phyloP scores from a whole-genome alignment of 176 grass and related monocot genomes.

The Guadua angustifolia region DNA sequence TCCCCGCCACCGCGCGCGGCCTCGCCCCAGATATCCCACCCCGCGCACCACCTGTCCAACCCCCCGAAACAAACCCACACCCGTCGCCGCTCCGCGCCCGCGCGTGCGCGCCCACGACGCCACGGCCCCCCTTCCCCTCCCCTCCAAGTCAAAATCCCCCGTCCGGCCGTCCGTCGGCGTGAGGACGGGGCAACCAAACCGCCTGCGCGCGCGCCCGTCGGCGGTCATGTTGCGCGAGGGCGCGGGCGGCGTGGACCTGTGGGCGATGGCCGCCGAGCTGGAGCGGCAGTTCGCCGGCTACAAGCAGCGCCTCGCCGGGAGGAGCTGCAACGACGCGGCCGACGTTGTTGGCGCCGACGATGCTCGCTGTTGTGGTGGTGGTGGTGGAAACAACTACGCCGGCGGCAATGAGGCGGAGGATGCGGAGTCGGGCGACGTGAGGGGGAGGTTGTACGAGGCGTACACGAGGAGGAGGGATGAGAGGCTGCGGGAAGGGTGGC shows the following conservation, averaged over 20 bases:
- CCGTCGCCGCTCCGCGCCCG: neutral
- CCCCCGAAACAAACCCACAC: neutral
- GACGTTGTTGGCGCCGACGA: neutral
- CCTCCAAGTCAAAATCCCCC: slow-evolving; percentile 5
- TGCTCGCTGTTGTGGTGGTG: neutral
- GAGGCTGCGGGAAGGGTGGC: slow-evolving; percentile 58
- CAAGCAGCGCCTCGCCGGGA: slow-evolving; percentile 55
- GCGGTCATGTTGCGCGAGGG: slow-evolving; percentile 31
- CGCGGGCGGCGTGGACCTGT: slow-evolving; percentile 44
- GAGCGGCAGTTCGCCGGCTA: slow-evolving; percentile 73
- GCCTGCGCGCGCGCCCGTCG: neutral
- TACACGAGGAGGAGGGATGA: slow-evolving; percentile 71
- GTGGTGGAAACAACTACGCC: neutral
- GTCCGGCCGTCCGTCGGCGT: neutral
- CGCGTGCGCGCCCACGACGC: too few species aligned
- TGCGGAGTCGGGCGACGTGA: neutral
- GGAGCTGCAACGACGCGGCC: neutral
- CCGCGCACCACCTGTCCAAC: neutral
- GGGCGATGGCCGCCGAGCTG: slow-evolving; percentile 70
- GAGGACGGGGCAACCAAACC: neutral
- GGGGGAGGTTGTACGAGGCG: slow-evolving; percentile 59
- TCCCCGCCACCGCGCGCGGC: neutral
- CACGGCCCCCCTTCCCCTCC: neutral
- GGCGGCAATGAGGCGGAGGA: neutral
- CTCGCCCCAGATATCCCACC: neutral